Base-by-base conservation (phyloP, 495 filamentous ascomycete species). In the Penicillium bovifimosum region DNA sequence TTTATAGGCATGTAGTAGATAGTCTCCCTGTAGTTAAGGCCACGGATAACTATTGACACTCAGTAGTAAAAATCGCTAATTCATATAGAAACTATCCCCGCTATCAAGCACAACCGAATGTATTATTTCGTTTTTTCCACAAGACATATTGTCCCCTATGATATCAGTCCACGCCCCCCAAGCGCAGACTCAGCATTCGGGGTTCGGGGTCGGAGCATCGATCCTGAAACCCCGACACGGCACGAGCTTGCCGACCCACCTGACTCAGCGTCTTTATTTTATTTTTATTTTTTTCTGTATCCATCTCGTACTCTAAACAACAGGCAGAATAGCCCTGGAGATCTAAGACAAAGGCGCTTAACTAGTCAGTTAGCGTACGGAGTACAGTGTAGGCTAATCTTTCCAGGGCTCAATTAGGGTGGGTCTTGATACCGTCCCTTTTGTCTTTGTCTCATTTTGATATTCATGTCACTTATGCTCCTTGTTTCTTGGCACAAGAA, bases 141-240 rank as follows among this genome's bases (percentile, higher is more conserved):
- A 2, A 24, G 20, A 24, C 20, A 24, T 24, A 24, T 24, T 2
- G 20, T n/a, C 20, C 20, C 20, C 20, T 24, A 24, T 48, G 46
- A 48, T 39, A 39, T 48, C 46, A 48, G 20, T 24, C n/a, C n/a
- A n/a, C n/a, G 31, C 29, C 29, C 29, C 29, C 9, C 3, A 31
- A 6, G 2, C 29, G 29, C 29, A 39, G 39, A 43, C 27, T 24
- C 46, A 48, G 34, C 35, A 18, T 16, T 53, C 33, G 43, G 38
- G 36, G 49, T 16, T 53, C 33, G 43, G 38, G 36, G 49, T 61
- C 60, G 61, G 52, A 48, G 32, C 55, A 54, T 62, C 34, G 8
- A 51, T 40, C 58, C 61, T 64, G 61, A 64, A 64, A 59, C 61
- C 41, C 59, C 59, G 53, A 64, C 55, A 56, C 59, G 61, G 59